phyloP scores from a whole-genome alignment of 1,284 basidiomycete genomes.

The Volvariella volvacea region DNA sequence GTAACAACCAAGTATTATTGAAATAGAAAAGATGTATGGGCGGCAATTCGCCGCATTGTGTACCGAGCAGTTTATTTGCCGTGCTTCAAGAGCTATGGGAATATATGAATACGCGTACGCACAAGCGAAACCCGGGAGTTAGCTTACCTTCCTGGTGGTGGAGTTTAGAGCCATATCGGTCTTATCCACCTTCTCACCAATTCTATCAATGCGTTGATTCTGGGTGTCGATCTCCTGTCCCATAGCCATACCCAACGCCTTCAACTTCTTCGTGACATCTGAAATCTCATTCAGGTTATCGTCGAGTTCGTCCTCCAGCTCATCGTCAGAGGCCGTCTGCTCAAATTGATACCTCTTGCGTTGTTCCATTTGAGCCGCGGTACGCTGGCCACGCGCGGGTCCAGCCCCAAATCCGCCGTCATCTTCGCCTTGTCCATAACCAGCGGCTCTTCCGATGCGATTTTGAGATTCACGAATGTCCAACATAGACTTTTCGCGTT shows the following conservation, averaged over 20 bases:
- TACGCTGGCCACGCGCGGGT: conserved; percentile 31
- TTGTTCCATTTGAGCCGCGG: conserved; percentile 55
- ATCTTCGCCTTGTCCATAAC: conserved; percentile 43
- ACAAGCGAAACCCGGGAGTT: neutral
- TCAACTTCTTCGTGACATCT: conserved; percentile 77
- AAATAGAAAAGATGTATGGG: too few species aligned
- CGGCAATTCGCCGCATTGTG: too few species aligned
- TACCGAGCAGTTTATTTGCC: too few species aligned
- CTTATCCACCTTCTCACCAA: conserved; percentile 50
- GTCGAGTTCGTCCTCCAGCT: conserved; percentile 88
- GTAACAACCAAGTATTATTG: too few species aligned
- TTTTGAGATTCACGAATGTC: conserved; percentile 87
- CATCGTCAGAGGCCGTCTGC: conserved; percentile 92
- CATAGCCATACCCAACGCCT: conserved; percentile 81
- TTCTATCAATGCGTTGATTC: conserved; percentile 63
- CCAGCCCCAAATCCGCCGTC: conserved; percentile 42
- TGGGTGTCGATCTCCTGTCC: conserved; percentile 76
- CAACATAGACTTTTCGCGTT: conserved; percentile 79
- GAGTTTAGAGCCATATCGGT: neutral
- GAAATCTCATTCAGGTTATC: conserved; percentile 88
- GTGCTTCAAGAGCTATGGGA: too few species aligned
- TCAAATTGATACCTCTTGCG: conserved; percentile 91
- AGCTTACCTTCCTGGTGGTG: neutral
- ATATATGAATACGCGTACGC: too few species aligned
- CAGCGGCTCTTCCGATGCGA: conserved; percentile 72